phyloP scores from a whole-genome alignment of 169 alveolate species.

The Eimeria maxima region DNA sequence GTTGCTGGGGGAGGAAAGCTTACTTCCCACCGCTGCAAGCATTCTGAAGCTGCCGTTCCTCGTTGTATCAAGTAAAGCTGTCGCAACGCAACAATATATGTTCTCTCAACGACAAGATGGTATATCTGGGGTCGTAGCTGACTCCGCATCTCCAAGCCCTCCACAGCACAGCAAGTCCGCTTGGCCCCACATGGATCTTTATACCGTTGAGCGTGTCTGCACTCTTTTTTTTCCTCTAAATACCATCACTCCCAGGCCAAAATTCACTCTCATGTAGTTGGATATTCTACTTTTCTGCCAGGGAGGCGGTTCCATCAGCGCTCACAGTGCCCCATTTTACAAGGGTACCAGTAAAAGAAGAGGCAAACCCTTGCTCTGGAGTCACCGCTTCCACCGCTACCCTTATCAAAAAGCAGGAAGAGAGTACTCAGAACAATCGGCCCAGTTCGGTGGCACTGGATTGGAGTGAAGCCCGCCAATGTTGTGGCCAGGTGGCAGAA shows the following conservation, averaged over 20 bases:
- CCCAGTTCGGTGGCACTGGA: neutral
- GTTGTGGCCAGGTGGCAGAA: neutral
- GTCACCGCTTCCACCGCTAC: neutral
- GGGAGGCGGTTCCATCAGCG: neutral
- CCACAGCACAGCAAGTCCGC: conserved; percentile 22
- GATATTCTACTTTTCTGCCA: neutral
- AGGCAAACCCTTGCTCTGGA: neutral
- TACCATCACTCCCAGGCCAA: neutral
- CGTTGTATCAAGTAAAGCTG: neutral
- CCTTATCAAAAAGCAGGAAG: neutral
- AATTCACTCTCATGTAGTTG: neutral
- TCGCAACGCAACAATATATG: neutral
- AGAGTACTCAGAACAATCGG: neutral
- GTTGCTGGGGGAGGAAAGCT: conserved; percentile 2
- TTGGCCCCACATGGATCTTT: neutral
- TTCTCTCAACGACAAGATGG: neutral
- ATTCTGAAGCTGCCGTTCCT: conserved; percentile 36
- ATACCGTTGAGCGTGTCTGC: neutral
- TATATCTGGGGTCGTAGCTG: neutral
- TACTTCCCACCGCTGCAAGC: neutral
- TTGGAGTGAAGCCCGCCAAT: neutral
- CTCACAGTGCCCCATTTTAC: neutral
- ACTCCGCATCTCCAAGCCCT: neutral
- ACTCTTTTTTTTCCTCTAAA: neutral
- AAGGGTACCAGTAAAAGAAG: neutral